These are phyloP conservation scores for Melanogaster broomeanus DNA, from an alignment of 768 basidiomycete genomes.

Conservation along the genomic window DNA sequence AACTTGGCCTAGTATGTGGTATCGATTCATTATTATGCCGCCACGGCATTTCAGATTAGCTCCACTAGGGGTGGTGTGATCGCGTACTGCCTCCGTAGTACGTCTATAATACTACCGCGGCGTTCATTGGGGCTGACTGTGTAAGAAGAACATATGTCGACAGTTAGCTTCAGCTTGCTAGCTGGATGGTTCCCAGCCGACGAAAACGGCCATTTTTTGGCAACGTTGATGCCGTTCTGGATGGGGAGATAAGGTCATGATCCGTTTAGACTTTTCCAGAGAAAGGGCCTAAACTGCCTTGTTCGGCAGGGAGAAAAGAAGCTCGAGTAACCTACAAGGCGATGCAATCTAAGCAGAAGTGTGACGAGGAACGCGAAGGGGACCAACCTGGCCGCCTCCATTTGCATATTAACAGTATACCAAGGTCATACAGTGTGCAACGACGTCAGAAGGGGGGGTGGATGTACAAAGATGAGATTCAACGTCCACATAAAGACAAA, in stretches of 20 bases:
- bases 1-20: too few species aligned
- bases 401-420: slow-evolving; percentile 3
- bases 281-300: slow-evolving; percentile 10
- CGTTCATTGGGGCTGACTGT: slow-evolving; percentile 18
- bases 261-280: slow-evolving; percentile 19
- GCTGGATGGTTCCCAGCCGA: slow-evolving; percentile 18
- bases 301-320: not conserved
- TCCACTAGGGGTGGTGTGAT: not conserved
- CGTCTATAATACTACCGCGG: slow-evolving; percentile 27
- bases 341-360: slow-evolving; percentile 11
- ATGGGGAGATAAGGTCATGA: slow-evolving; percentile 33
- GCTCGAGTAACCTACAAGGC: not conserved
- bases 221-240: slow-evolving; percentile 9
- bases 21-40: not conserved
- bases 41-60: not conserved
- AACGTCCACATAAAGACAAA: slow-evolving; percentile 9
- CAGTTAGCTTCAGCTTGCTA: slow-evolving; percentile 4
- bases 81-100: slow-evolving; percentile 5
- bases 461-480: slow-evolving; percentile 25
- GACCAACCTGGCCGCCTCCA: not conserved
- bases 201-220: slow-evolving; percentile 11
- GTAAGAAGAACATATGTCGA: slow-evolving; percentile 15
- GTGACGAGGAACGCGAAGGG: not conserved
- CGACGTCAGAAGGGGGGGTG: slow-evolving; percentile 28
- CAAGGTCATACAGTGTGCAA: slow-evolving; percentile 8